These are phyloP conservation scores for Septoria linicola DNA, from an alignment of 2,329 filamentous ascomycete genomes.

Conservation along the genomic window DNA sequence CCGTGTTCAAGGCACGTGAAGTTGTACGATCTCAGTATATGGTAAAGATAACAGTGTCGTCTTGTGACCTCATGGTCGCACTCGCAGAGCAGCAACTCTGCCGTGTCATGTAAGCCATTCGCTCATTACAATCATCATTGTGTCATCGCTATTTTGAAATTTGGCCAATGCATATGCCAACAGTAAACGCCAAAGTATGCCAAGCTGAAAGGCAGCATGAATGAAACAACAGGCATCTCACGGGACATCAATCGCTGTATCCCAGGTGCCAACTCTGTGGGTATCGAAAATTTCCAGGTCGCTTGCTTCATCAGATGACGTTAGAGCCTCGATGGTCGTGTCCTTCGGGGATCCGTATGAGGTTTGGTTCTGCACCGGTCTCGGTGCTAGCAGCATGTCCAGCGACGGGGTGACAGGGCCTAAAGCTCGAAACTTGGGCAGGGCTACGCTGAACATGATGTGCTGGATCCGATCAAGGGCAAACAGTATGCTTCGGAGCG, in stretches of 20 bases:
- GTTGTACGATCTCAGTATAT: too few species aligned
- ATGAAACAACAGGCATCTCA: neutral
- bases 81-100: neutral
- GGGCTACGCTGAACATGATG: too few species aligned
- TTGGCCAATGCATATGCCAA: constrained; percentile 6
- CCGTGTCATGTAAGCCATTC: neutral
- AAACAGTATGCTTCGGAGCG: too few species aligned
- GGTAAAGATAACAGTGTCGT: neutral
- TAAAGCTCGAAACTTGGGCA: too few species aligned
- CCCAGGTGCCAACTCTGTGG: neutral
- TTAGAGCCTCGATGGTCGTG: too few species aligned
- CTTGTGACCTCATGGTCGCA: neutral
- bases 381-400: neutral
- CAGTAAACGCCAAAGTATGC: constrained; percentile 12
- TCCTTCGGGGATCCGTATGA: too few species aligned
- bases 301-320: too few species aligned
- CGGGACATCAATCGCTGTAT: neutral
- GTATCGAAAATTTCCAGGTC: constrained; percentile 3
- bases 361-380: too few species aligned
- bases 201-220: constrained; percentile 7
- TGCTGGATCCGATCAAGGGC: too few species aligned
- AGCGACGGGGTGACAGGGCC: too few species aligned
- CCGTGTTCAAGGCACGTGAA: too few species aligned
- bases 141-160: constrained; percentile 5
- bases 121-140: constrained; percentile 15